Conservation (phyloP, 2,329 filamentous ascomycete genomes). For the Pseudogymnoascus destructans region DNA sequence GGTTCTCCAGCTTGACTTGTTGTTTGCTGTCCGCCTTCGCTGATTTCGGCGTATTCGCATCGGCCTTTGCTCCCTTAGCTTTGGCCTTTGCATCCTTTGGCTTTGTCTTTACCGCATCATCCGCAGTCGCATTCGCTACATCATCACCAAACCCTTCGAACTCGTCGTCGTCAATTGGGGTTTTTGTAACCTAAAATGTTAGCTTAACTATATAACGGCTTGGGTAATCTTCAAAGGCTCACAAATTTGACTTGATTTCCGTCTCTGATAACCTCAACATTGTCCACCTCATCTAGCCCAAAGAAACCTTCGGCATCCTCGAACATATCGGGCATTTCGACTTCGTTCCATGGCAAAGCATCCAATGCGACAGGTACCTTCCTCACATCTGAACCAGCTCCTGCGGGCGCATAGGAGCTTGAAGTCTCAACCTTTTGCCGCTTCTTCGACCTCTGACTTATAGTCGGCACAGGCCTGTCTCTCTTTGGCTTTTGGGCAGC, state of each 20-base stretch:
- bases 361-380: conserved; percentile 34
- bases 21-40: conserved; percentile 23
- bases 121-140: conserved; percentile 17
- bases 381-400: conserved; percentile 11
- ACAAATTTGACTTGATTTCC: conserved; percentile 47
- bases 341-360: conserved; percentile 42
- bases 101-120: background rate
- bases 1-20: background rate
- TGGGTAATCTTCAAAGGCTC: conserved; percentile 16
- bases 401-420: conserved; percentile 11
- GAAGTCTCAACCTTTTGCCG: conserved; percentile 23
- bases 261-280: conserved; percentile 68
- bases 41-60: background rate
- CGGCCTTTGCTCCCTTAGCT: conserved; percentile 18
- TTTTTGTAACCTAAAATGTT: conserved; percentile 16
- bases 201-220: conserved; percentile 12
- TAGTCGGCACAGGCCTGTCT: conserved; percentile 17
- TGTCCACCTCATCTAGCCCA: conserved; percentile 81
- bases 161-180: conserved; percentile 36
- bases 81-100: conserved; percentile 18
- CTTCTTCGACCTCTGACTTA: conserved; percentile 22
- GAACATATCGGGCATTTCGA: conserved; percentile 60
- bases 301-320: conserved; percentile 91
- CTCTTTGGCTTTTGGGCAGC: conserved; percentile 22
- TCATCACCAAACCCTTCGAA: conserved; percentile 54